Base-by-base conservation (phyloP, 2,329 filamentous ascomycete genomes). In the Incumbomyces lentus region DNA sequence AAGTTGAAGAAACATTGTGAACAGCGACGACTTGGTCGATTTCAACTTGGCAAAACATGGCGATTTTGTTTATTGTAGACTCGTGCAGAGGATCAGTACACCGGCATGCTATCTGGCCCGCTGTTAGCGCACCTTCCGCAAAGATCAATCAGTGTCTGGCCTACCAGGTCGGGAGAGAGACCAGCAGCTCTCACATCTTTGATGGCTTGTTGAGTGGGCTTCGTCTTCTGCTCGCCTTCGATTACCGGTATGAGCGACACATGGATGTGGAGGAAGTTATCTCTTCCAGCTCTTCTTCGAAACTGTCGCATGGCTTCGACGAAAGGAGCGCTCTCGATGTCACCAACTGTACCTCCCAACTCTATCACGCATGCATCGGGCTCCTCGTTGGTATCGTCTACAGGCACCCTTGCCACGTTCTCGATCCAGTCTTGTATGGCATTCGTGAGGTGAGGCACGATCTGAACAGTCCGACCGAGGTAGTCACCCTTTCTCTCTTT, bases 351-450 rank as follows among this genome's bases (percentile, higher is more conserved):
- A 42, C 65, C 65, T 48, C 65, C 65, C 37, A 80, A 64, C 73
- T 79, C 81, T 64, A 86, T 84, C 51, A 96, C 92, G 66, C 90
- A 96, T 49, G 95, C 84, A 68, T 96, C 90, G 0, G 92, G 90
- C 65, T 82, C 77, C 60, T 83, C 78, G 16, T 79, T 78, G 2
- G 86, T 86, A 56, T 90, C 85, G 60, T 96, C 90, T 2, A 94
- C 87, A 0, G 89, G 85, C 35, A 92, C 81, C 60, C 75, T 80
- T 29, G 90, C 82, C 11, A 96, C 90, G 19, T 85, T 76, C 67
- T 88, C 79, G 53, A 96, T 87, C 85, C 87, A 94, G 49, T 93
- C 85, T 66, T 94, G 85, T 59, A 95, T 94, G 14, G 82, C 86
- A 60, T 93, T 81, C 46, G 88, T 95, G 56, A 96, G 75, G 65